Percentiles rank a stretch among this genome's conserved stretches.
These are phyloP conservation scores for Nannizziopsis barbatae DNA, from an alignment of 2,329 filamentous ascomycete genomes.

Conservation along the genomic window DNA sequence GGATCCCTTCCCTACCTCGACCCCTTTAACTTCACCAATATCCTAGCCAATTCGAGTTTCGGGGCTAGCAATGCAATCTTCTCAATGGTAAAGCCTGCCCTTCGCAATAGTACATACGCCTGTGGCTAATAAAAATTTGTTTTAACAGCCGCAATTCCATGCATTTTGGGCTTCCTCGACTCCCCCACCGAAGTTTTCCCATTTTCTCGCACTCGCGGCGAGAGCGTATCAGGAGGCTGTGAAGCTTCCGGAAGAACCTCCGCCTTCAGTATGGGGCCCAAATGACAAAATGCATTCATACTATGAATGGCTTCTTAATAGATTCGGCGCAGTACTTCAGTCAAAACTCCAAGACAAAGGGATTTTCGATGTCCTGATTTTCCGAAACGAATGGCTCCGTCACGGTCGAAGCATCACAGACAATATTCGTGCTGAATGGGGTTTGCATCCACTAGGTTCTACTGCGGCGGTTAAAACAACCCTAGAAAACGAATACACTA, in stretches of 20 bases:
- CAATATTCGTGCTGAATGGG: constrained; percentile 17
- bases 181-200: background rate
- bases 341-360: constrained; percentile 6
- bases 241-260: constrained; percentile 14
- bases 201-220: constrained; percentile 14
- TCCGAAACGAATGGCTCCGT: constrained; percentile 13
- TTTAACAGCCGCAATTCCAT: background rate
- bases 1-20: background rate
- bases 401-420: constrained; percentile 16
- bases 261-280: constrained; percentile 14
- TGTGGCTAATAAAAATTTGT: background rate
- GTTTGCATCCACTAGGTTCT: constrained; percentile 11
- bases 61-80: background rate
- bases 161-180: background rate
- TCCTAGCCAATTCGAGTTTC: background rate
- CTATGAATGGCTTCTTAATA: constrained; percentile 13
- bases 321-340: constrained; percentile 13
- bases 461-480: constrained; percentile 13
- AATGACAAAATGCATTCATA: constrained; percentile 13
- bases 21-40: background rate
- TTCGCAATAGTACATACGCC: background rate
- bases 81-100: background rate
- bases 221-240: constrained; percentile 16
- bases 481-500: constrained; percentile 9
- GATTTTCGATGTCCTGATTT: constrained; percentile 1